Conservation (phyloP, 169 alveolate genomes). For the Perkinsus olseni region DNA sequence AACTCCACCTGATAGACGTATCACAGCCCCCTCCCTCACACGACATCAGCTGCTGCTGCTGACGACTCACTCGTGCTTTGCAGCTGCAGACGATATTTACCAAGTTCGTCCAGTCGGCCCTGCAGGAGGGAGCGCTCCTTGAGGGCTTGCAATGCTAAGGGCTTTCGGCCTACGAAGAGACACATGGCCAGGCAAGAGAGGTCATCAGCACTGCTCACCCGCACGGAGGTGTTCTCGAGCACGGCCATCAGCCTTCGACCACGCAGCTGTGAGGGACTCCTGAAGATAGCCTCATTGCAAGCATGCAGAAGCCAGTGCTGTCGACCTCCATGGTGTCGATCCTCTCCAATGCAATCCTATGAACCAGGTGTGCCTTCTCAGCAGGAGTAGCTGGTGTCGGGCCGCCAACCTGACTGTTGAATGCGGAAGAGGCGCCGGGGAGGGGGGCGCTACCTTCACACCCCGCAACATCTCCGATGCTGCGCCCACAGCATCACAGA, state of each 20-base stretch:
- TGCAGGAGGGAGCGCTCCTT: background rate
- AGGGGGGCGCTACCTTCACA: background rate
- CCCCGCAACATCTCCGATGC: background rate
- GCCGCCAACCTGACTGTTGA: background rate
- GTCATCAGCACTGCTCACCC: background rate
- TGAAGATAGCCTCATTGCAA: background rate
- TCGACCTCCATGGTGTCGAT: background rate
- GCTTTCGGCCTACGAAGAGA: background rate
- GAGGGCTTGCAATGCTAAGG: background rate
- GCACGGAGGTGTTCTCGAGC: background rate
- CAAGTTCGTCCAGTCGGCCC: background rate
- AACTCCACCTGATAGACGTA: background rate
- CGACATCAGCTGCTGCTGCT: background rate
- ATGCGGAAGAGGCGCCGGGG: background rate
- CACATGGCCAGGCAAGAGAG: background rate
- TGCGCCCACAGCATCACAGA: background rate
- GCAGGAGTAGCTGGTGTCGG: background rate
- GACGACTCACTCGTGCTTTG: background rate
- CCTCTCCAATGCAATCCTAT: background rate
- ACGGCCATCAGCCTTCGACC: background rate
- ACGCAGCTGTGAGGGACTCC: background rate
- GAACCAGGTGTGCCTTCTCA: background rate
- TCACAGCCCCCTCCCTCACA: background rate
- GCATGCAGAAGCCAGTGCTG: background rate
- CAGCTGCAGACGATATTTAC: background rate